These are phyloP conservation scores for Ganoderma sinense DNA, from an alignment of 1,284 basidiomycete species.

Conservation along the genomic window DNA sequence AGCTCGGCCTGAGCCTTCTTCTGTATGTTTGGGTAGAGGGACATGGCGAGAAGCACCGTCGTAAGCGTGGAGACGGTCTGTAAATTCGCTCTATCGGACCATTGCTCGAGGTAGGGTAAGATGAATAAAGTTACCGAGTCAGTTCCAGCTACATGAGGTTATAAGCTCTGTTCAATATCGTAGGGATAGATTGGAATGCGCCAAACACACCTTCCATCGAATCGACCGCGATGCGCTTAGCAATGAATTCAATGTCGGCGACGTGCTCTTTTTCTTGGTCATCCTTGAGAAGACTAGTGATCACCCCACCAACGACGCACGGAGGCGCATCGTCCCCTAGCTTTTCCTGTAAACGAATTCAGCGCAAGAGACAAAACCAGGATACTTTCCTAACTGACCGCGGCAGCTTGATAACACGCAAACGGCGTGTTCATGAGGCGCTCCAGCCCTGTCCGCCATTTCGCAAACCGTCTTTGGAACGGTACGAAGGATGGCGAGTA, in stretches of 20 bases:
- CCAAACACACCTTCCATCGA: background rate
- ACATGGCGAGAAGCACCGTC: slow-evolving; percentile 32
- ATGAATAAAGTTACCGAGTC: slow-evolving; percentile 15
- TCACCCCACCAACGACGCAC: background rate
- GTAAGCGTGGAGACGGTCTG: slow-evolving; percentile 32
- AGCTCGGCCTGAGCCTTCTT: slow-evolving; percentile 39
- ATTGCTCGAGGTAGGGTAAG: background rate
- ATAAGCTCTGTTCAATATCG: background rate
- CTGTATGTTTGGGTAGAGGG: slow-evolving; percentile 32
- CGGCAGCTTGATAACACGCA: background rate
- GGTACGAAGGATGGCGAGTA: slow-evolving; percentile 17
- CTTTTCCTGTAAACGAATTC: background rate
- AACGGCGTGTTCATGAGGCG: background rate
- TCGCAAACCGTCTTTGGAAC: slow-evolving; percentile 2
- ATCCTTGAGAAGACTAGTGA: background rate
- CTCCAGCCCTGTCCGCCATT: slow-evolving; percentile 1
- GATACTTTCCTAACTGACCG: background rate
- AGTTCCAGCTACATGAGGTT: slow-evolving; percentile 8
- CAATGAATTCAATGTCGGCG: background rate
- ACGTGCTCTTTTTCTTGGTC: background rate
- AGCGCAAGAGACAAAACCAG: background rate
- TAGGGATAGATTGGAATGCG: too few species aligned
- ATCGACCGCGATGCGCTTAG: background rate
- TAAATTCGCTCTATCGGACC: background rate
- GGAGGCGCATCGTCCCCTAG: background rate